These are phyloP conservation scores for Mucor racemosus DNA, from an alignment of 371 early-diverging fungal species.

Conservation along the genomic window DNA sequence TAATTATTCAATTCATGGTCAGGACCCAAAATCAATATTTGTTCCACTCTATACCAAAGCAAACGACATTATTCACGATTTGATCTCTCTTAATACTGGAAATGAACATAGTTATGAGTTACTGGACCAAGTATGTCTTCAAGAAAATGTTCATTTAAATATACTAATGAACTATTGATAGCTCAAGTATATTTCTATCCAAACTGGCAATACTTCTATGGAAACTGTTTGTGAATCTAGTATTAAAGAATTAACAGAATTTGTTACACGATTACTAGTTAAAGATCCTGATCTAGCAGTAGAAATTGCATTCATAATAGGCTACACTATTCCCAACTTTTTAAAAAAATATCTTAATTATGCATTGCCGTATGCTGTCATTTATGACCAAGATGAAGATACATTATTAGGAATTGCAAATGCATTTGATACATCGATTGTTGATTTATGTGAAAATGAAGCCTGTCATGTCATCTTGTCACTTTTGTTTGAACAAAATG, in stretches of 20 bases:
- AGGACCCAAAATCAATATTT: not conserved
- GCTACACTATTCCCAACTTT: not conserved
- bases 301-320: not conserved
- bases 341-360: not conserved
- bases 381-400: not conserved
- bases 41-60: not conserved
- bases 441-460: not conserved
- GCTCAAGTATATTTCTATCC: not conserved
- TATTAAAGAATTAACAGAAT: not conserved
- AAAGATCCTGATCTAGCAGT: slow-evolving; percentile 2
- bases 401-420: not conserved
- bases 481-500: slow-evolving; percentile 4
- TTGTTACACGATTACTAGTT: not conserved
- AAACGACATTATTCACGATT: not conserved
- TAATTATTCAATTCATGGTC: not conserved
- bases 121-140: not conserved
- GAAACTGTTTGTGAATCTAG: not conserved
- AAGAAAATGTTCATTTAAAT: not conserved
- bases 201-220: not conserved
- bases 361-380: slow-evolving; percentile 14
- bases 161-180: not conserved
- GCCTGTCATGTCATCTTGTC: not conserved
- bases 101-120: not conserved
- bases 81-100: not conserved
- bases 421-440: not conserved